These are phyloP conservation scores for Aspergillus pseudonomiae DNA, from an alignment of 2,329 filamentous ascomycete species.

Conservation along the genomic window DNA sequence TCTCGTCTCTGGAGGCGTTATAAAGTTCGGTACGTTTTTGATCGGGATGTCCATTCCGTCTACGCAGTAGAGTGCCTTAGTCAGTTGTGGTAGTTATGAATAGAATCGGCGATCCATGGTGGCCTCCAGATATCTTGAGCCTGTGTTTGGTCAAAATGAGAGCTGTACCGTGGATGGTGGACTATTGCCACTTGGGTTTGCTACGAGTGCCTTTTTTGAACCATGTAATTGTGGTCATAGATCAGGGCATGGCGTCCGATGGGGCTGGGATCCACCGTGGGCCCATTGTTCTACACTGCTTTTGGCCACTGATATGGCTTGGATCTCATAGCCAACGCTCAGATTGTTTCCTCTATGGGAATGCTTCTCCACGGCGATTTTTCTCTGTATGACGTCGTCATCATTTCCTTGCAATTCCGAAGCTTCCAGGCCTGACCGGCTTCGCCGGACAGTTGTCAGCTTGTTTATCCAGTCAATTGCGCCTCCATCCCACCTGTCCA, in stretches of 20 bases:
- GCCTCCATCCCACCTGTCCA: constrained; percentile 14
- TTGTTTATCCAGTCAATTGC: constrained; percentile 18
- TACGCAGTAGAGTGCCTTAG: background rate
- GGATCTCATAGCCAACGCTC: constrained; percentile 11
- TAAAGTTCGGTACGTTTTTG: background rate
- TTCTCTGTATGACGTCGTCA: constrained; percentile 25
- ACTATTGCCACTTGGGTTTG: constrained; percentile 18
- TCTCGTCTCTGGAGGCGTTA: background rate
- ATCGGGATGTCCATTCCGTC: constrained; percentile 2
- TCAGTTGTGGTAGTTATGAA: background rate
- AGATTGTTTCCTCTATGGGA: constrained; percentile 6
- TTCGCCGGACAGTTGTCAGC: constrained; percentile 18
- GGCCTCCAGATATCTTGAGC: background rate
- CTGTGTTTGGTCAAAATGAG: constrained; percentile 7
- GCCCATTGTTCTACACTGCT: constrained; percentile 15
- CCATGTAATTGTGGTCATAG: constrained; percentile 13
- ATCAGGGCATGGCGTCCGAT: constrained; percentile 19
- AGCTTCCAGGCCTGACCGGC: constrained; percentile 17
- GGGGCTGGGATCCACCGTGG: constrained; percentile 22
- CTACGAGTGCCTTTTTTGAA: constrained; percentile 13
- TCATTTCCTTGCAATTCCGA: constrained; percentile 14
- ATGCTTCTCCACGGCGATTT: constrained; percentile 16
- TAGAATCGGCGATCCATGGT: background rate
- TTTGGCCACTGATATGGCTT: constrained; percentile 18
- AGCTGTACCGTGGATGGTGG: constrained; percentile 13